phyloP scores from a whole-genome alignment of 2,329 filamentous ascomycete species.

The Didymellaceae sp. region DNA sequence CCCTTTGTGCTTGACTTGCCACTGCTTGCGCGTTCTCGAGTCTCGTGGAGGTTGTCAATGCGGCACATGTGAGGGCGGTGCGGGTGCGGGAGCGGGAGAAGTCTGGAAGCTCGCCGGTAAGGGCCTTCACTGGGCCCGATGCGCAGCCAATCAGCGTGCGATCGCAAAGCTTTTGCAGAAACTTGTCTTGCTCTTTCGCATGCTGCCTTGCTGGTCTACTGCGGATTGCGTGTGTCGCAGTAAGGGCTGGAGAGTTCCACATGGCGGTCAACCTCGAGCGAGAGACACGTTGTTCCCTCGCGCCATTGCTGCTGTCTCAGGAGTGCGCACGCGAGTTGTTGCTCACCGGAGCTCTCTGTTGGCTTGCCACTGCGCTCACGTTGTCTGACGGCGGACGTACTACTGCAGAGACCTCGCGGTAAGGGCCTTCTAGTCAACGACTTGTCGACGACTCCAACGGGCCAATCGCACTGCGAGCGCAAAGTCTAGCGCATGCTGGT shows the following conservation, averaged over 20 bases:
- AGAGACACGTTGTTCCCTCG: not conserved
- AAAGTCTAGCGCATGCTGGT: conserved; percentile 6
- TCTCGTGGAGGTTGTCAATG: conserved; percentile 1
- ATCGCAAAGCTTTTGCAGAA: conserved; percentile 8
- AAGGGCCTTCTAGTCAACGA: conserved; percentile 6
- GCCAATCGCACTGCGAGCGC: conserved; percentile 8
- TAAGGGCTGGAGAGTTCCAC: not conserved
- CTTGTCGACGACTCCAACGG: not conserved
- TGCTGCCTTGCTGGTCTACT: not conserved
- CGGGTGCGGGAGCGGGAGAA: conserved; percentile 7
- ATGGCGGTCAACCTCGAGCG: conserved; percentile 1
- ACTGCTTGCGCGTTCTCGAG: conserved; percentile 2
- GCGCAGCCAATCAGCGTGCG: conserved; percentile 9
- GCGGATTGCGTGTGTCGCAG: not conserved
- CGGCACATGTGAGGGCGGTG: not conserved
- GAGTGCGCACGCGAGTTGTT: not conserved
- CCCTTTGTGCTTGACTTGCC: conserved; percentile 8
- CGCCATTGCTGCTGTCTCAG: not conserved
- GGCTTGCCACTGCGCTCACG: conserved; percentile 6
- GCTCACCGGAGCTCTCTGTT: not conserved
- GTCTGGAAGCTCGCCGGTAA: not conserved
- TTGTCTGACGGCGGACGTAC: conserved; percentile 4
- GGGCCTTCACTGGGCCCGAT: conserved; percentile 2
- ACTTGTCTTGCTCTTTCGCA: too few relatives aligned
- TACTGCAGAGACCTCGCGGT: conserved; percentile 9